phyloP scores from a whole-genome alignment of 306 rosid species.

The Cucumis sativus region Cucumber_9930_V3 NC_026657.2:27296001-27296500 shows the following conservation, averaged over 20 bases:
- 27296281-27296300: constrained; percentile 94
- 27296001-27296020: not conserved
- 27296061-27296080: not conserved
- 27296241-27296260: constrained; percentile 40
- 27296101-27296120: constrained; percentile 59
- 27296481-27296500: constrained; percentile 46
- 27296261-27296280: constrained; percentile 58
- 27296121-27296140: constrained; percentile 68
- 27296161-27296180: constrained; percentile 74
- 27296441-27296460: constrained; percentile 57
- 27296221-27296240: constrained; percentile 7
- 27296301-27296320: constrained; percentile 53
- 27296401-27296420: constrained; percentile 79
- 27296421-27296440: constrained; percentile 53
- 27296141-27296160: constrained; percentile 86
- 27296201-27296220: constrained; percentile 42
- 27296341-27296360: constrained; percentile 40
- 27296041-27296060: not conserved
- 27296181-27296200: constrained; percentile 58
- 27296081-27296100: not conserved
- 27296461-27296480: constrained; percentile 39
- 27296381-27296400: constrained; percentile 83
- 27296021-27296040: not conserved
- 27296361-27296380: constrained; percentile 55
- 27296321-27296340: constrained; percentile 47